Percentiles rank a stretch among this genome's conserved stretches.
Conservation (phyloP, 2,329 filamentous ascomycete genomes). For the Gnomoniopsis sp. region DNA sequence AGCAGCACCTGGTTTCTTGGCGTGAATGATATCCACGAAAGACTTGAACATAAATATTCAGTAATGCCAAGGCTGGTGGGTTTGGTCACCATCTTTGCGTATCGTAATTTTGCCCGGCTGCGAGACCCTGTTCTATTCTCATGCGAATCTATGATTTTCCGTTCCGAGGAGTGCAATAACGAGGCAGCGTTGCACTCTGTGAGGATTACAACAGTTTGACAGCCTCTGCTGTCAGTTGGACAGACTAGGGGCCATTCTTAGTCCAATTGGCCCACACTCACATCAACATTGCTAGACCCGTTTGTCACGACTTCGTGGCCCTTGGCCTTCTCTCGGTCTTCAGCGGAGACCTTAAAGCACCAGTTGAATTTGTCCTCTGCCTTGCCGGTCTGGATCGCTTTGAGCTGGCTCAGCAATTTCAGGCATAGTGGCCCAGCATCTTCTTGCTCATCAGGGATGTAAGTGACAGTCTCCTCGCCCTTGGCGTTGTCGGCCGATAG, state of each 20-base stretch:
- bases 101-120: too few relatives aligned
- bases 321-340: conserved; percentile 40
- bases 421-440: conserved; percentile 72
- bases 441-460: conserved; percentile 52
- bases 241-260: conserved; percentile 15
- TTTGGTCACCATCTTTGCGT: too few relatives aligned
- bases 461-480: conserved; percentile 50
- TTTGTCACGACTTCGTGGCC: conserved; percentile 25
- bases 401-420: conserved; percentile 70
- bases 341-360: conserved; percentile 49
- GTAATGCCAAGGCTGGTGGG: too few relatives aligned
- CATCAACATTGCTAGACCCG: conserved; percentile 22
- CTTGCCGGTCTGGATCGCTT: conserved; percentile 83
- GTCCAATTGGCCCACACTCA: conserved; percentile 34
- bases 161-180: too few relatives aligned
- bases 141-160: too few relatives aligned
- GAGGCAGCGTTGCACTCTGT: too few relatives aligned
- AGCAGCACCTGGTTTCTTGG: too few relatives aligned
- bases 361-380: conserved; percentile 74
- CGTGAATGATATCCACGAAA: too few relatives aligned
- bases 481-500: conserved; percentile 32
- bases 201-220: too few relatives aligned
- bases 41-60: too few relatives aligned
- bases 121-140: too few relatives aligned
- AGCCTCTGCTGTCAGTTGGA: too few relatives aligned